Percentiles rank a stretch among this genome's conserved stretches.
These are phyloP conservation scores for Blastobotrys terrestris DNA, from an alignment of 805 yeast species.

Conservation along the genomic window DNA sequence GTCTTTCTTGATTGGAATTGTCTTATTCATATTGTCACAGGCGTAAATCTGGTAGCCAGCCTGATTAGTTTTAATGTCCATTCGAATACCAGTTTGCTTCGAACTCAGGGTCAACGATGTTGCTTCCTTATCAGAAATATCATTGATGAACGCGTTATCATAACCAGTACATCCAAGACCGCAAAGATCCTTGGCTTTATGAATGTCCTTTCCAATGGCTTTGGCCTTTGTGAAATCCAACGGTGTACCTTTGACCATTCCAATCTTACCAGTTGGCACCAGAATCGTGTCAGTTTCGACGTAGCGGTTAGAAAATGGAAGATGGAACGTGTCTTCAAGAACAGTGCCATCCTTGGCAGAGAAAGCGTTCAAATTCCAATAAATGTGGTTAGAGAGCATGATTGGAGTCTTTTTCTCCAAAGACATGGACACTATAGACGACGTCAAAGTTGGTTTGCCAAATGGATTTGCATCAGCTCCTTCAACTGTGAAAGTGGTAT, in stretches of 20 bases:
- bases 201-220: conserved; percentile 1
- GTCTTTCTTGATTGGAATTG: conserved; percentile 1
- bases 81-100: conserved; percentile 3
- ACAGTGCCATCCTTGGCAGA: neutral
- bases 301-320: conserved; percentile 3
- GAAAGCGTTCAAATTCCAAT: conserved; percentile 8
- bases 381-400: conserved; percentile 8
- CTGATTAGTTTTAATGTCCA: conserved; percentile 6
- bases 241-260: neutral
- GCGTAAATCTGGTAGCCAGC: conserved; percentile 2
- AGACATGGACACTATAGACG: conserved; percentile 3
- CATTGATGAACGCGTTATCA: conserved; percentile 3
- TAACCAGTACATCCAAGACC: neutral
- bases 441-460: neutral
- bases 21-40: conserved; percentile 1
- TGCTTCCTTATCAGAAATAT: neutral
- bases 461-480: neutral
- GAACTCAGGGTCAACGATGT: neutral
- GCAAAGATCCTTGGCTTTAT: neutral
- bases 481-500: conserved; percentile 7
- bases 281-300: neutral
- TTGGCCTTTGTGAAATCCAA: neutral
- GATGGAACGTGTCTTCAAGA: conserved; percentile 3
- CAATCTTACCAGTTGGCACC: conserved; percentile 1
- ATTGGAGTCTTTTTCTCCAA: conserved; percentile 6